These are phyloP conservation scores for Papilionanthe hybrid DNA, from an alignment of 116 monocot genomes.

Conservation along the genomic window DNA sequence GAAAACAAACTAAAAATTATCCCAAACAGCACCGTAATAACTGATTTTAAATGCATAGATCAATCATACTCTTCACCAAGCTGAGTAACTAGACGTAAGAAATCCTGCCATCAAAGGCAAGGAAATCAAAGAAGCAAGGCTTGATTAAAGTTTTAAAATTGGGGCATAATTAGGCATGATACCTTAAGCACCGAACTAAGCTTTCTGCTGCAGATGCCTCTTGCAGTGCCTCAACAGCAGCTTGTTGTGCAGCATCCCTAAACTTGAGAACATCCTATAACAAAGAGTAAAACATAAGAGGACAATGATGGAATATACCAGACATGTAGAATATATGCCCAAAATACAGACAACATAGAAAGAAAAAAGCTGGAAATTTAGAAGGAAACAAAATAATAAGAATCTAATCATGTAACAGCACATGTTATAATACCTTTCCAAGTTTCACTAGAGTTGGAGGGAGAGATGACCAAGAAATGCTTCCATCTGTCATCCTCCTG, in stretches of 20 bases:
- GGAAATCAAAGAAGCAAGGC: too few relatives aligned
- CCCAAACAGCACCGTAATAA: too few relatives aligned
- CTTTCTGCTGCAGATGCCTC: conserved; percentile 93
- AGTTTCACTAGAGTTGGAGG: conserved; percentile 55
- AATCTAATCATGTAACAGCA: not conserved
- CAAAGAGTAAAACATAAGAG: not conserved
- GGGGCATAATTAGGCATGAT: conserved; percentile 9
- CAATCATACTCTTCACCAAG: too few relatives aligned
- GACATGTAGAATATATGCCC: too few relatives aligned
- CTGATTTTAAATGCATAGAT: too few relatives aligned
- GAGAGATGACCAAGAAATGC: conserved; percentile 67
- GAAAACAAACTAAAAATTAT: too few relatives aligned
- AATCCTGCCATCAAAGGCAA: too few relatives aligned
- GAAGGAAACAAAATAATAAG: too few relatives aligned
- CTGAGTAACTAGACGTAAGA: too few relatives aligned
- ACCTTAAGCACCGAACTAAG: conserved; percentile 88
- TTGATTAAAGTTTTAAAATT: not conserved
- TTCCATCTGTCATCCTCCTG: conserved; percentile 66
- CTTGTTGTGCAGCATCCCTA: conserved; percentile 76
- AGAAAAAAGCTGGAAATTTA: not conserved
- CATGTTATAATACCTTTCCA: conserved; percentile 65
- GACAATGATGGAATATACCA: too few relatives aligned
- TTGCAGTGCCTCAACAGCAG: conserved; percentile 84
- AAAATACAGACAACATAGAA: not conserved
- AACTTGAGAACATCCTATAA: conserved; percentile 68